Conservation (phyloP, 2,329 filamentous ascomycete genomes). For the Coniochaeta sp. region DNA sequence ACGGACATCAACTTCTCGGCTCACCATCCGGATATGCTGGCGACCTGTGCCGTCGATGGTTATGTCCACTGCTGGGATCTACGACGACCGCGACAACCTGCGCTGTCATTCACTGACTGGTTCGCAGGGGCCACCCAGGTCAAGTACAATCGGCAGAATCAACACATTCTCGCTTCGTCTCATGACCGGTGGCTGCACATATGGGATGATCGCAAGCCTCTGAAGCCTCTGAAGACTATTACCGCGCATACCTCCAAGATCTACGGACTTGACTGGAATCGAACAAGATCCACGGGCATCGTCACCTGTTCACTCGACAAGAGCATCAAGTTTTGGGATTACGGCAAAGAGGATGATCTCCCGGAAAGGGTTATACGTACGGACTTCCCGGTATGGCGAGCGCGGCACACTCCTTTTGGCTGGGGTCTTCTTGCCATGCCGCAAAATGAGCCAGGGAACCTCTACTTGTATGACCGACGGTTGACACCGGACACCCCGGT, state of each 20-base stretch:
- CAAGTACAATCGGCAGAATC: slow-evolving; percentile 85
- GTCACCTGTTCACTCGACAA: slow-evolving; percentile 87
- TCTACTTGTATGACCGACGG: slow-evolving; percentile 75
- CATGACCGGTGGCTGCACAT: slow-evolving; percentile 84
- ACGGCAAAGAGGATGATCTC: slow-evolving; percentile 50
- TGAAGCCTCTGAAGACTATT: slow-evolving; percentile 73
- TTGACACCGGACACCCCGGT: slow-evolving; percentile 35
- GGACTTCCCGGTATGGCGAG: slow-evolving; percentile 83
- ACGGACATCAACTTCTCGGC: slow-evolving; percentile 96
- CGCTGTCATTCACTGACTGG: slow-evolving; percentile 83
- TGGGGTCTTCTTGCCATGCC: slow-evolving; percentile 85
- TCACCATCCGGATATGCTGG: slow-evolving; percentile 80
- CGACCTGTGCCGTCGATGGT: slow-evolving; percentile 87
- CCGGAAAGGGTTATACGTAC: slow-evolving; percentile 75
- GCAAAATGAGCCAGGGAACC: slow-evolving; percentile 75
- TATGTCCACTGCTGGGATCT: slow-evolving; percentile 93
- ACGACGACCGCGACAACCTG: slow-evolving; percentile 64
- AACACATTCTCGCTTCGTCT: slow-evolving; percentile 82
- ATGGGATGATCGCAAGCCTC: slow-evolving; percentile 80
- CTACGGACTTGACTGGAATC: slow-evolving; percentile 92
- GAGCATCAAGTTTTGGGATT: slow-evolving; percentile 92
- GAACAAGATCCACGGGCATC: slow-evolving; percentile 63
- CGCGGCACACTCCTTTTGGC: slow-evolving; percentile 85
- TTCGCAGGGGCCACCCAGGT: slow-evolving; percentile 90
- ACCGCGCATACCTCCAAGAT: slow-evolving; percentile 88